Base-by-base conservation (phyloP, 2,329 filamentous ascomycete species). In the Aaosphaeria pasadenensis region DNA sequence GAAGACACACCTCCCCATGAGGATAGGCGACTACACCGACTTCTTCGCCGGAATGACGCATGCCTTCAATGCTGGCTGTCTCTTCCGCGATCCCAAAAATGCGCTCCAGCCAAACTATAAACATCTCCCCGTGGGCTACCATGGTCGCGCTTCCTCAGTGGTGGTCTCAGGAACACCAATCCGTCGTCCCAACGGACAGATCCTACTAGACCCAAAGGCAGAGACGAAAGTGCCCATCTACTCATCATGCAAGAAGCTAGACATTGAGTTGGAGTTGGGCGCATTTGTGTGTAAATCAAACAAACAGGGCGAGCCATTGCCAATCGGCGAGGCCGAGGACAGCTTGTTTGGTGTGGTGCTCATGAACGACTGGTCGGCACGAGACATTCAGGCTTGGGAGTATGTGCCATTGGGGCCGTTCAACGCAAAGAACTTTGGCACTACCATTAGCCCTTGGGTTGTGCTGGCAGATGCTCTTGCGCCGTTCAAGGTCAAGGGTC, bases 361-460 rank as follows among this genome's bases (percentile, higher is more conserved):
- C 48, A 81, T 95, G 77, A 95, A 95, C 58, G 89, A 95, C 70
- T 95, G 89, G 89, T 89, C 85, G 46, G 89, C 89, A 4, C 77
- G 89, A 53, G 89, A 94, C 58, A 85, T 94, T 43, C 89, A 95
- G 65, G 80, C 81, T 0, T 94, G 88, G 88, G 89, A 95, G 69
- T 91, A 91, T 57, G 79, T 91, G 6, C 89, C 89, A 0, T 73
- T 92, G 6, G 89, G 89, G 0, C 89, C 89, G 0, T 92, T 94
- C 73, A 91, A 89, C 52, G 78, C 83, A 28, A 94, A 95, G 79
- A 92, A 91, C 67, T 92, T 94, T 62, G 86, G 80, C 4, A 89
- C 87, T 0, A 87, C 81, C 0, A 86, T 94, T 56, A 88, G 84
- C 51, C 81, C 88, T 0, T 94, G 89, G 89, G 82, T 94, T 1